Evolutionary conservation across 192 early-diverging fungal species (phyloP).

Genomic region (Entomortierella beljakovae): DNA sequence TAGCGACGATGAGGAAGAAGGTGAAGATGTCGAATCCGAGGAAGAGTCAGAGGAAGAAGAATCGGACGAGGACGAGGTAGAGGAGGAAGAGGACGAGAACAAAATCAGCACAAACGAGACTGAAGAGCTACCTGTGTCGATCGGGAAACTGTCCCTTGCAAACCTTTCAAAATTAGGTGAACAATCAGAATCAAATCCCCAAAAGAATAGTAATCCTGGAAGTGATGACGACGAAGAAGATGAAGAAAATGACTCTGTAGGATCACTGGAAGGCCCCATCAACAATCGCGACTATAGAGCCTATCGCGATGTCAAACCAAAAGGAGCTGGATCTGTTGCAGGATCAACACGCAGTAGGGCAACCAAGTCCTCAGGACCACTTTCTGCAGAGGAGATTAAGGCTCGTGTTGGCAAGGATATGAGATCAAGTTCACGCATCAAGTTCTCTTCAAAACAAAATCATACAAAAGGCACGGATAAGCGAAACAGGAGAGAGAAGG

Average conservation of each 20-base stretch:
- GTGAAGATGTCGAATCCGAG: constrained; percentile 37
- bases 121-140: constrained; percentile 28
- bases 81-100: constrained; percentile 27
- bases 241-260: constrained; percentile 48
- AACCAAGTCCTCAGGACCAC: constrained; percentile 38
- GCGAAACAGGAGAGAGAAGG: constrained; percentile 49
- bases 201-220: constrained; percentile 18
- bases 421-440: constrained; percentile 30
- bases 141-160: constrained; percentile 46
- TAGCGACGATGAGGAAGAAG: constrained; percentile 23
- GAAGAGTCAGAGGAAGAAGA: constrained; percentile 14
- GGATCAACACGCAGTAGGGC: constrained; percentile 39
- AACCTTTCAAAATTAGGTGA: constrained; percentile 45
- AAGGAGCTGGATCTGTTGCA: constrained; percentile 31
- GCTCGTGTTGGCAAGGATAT: constrained; percentile 61
- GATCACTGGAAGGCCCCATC: constrained; percentile 38
- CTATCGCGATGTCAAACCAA: constrained; percentile 57
- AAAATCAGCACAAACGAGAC: constrained; percentile 9
- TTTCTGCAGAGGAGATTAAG: constrained; percentile 63
- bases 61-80: constrained; percentile 35
- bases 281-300: constrained; percentile 66
- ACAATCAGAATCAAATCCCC: constrained; percentile 14
- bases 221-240: constrained; percentile 46
- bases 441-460: constrained; percentile 57
- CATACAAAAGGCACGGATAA: constrained; percentile 66